Conservation (phyloP, 164 flowering plant genomes). For the Tinospora cordifolia region DNA sequence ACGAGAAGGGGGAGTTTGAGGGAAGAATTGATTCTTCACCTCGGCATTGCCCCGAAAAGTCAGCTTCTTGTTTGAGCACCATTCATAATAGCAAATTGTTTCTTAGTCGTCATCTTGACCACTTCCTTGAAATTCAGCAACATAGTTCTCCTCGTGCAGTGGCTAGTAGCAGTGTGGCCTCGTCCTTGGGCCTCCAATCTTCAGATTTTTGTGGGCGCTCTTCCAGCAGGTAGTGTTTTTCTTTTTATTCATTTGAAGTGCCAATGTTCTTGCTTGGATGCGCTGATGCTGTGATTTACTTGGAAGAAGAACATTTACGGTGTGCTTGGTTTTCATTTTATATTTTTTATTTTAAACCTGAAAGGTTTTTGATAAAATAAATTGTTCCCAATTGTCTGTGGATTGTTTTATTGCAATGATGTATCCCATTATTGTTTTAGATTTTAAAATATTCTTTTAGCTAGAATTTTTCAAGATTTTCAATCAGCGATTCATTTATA, state of each 20-base stretch:
- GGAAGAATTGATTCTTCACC: slow-evolving; percentile 63
- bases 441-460: not conserved
- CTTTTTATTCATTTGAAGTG: not conserved
- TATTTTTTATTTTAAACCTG: not conserved
- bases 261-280: not conserved
- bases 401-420: not conserved
- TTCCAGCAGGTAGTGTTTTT: slow-evolving; percentile 35
- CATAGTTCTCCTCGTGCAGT: slow-evolving; percentile 32
- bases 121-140: slow-evolving; percentile 30
- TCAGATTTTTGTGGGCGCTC: slow-evolving; percentile 37
- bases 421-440: not conserved
- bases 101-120: slow-evolving; percentile 28
- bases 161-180: slow-evolving; percentile 31
- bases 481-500: not conserved
- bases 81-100: slow-evolving; percentile 13
- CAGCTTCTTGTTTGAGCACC: slow-evolving; percentile 14
- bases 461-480: not conserved
- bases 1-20: slow-evolving; percentile 27
- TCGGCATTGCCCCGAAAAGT: slow-evolving; percentile 43
- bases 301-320: not conserved
- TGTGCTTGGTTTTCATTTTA: not conserved
- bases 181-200: slow-evolving; percentile 33
- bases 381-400: not conserved
- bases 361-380: not conserved
- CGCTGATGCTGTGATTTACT: not conserved